Conservation (phyloP, 2,329 filamentous ascomycete species). For the Neofusicoccum umdonicola region DNA sequence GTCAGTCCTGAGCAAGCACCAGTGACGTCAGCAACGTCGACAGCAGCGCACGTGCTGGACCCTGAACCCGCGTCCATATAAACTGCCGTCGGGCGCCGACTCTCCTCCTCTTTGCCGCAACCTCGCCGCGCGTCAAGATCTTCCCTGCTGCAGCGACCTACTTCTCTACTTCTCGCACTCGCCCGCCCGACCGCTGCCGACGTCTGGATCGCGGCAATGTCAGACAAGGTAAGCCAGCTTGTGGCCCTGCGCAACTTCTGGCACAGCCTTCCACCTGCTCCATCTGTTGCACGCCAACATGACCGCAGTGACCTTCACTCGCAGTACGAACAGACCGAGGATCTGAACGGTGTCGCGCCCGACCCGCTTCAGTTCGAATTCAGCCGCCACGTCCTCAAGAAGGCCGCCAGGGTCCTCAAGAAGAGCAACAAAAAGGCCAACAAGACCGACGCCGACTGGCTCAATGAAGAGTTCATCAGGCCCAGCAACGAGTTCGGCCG, state of each 20-base stretch:
- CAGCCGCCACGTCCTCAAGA: conserved; percentile 3
- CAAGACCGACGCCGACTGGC: neutral
- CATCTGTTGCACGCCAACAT: neutral
- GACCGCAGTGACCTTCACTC: neutral
- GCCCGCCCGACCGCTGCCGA: neutral
- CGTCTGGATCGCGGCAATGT: neutral
- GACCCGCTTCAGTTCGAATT: neutral
- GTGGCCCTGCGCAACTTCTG: neutral
- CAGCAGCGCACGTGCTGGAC: neutral
- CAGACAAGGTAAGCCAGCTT: neutral
- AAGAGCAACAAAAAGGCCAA: neutral
- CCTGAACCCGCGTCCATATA: neutral
- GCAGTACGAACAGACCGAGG: neutral
- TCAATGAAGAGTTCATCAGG: neutral
- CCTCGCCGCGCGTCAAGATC: no score
- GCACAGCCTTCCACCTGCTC: neutral
- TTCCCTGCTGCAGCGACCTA: neutral
- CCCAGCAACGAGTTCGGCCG: neutral
- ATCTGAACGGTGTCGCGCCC: neutral
- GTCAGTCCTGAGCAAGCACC: neutral
- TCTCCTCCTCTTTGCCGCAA: neutral
- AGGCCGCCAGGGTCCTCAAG: neutral
- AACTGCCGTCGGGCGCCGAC: no score
- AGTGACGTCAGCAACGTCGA: neutral
- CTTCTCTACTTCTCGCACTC: neutral